Percentiles rank a stretch among this genome's conserved stretches.
phyloP scores from a whole-genome alignment of 1,139 yeast species.

The Zygoascus meyerae region DNA sequence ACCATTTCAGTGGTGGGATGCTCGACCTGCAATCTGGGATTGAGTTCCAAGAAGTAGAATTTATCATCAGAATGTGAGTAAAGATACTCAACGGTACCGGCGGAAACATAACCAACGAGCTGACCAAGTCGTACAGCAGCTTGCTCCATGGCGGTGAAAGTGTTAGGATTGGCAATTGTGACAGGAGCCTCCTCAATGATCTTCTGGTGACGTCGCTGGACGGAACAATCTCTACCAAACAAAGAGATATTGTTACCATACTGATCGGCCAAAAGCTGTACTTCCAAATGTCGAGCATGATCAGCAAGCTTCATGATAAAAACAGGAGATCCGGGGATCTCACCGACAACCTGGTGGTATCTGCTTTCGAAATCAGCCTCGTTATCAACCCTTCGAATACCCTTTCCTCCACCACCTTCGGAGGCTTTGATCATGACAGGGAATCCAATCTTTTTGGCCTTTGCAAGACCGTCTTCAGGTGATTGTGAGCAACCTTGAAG shows the following conservation, averaged over 20 bases:
- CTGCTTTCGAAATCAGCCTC: constrained; percentile 65
- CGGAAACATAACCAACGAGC: constrained; percentile 95
- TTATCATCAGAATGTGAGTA: constrained; percentile 92
- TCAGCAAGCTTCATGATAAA: constrained; percentile 94
- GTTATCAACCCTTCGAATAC: constrained; percentile 84
- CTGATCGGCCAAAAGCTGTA: constrained; percentile 90
- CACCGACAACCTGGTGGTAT: constrained; percentile 87
- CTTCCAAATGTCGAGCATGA: constrained; percentile 92
- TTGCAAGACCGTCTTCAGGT: constrained; percentile 82
- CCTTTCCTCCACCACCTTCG: constrained; percentile 99
- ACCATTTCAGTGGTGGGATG: constrained; percentile 99
- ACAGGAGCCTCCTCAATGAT: constrained; percentile 97
- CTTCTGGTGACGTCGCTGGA: constrained; percentile 95
- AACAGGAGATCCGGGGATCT: constrained; percentile 94
- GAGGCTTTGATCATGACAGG: constrained; percentile 97
- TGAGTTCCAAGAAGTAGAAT: constrained; percentile 90
- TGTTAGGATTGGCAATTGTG: constrained; percentile 80
- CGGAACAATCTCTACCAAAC: constrained; percentile 96
- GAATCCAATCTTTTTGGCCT: constrained; percentile 84
- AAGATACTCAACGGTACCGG: constrained; percentile 97
- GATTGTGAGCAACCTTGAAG: constrained; percentile 79
- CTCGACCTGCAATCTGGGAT: constrained; percentile 98
- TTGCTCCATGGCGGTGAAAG: constrained; percentile 86
- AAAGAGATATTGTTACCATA: constrained; percentile 90
- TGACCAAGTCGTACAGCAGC: constrained; percentile 97